Base-by-base conservation (phyloP, 176 grass and related monocot species). In the Secale cereale region DNA sequence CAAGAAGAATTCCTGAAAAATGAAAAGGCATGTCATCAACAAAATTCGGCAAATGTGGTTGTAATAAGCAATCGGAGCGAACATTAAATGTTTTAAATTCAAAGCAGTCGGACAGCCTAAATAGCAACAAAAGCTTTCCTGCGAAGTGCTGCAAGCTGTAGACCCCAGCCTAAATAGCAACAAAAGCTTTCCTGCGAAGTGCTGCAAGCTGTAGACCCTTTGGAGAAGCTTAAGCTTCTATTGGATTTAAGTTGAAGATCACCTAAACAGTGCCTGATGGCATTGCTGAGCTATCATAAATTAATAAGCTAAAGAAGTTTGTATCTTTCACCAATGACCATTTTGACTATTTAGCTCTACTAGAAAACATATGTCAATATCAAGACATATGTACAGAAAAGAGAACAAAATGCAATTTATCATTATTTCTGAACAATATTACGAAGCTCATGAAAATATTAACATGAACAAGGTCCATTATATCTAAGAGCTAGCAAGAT, bases 1-100 rank as follows among this genome's bases (percentile, higher is more conserved):
- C 85, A 98, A 90, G 81, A 98, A 85, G 83, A 98, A 98, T 81
- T 87, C 86, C 96, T 98, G 88, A 50, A 78, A 64, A 89, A 26
- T 64, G 15, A 27, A 82, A 65, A 88, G 16, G 74, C 5, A 76
- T 69, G 8, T 43, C 70, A 74, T 61, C 32, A 79, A 57, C 10
- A 6, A 73, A 37, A 50, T 46, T 25, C 10, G 13, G 32, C 31
- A 74, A 54, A 82, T 13, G 4, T 1, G 22, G 20, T 31, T 35
- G 26, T 25, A n/a, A 39, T 69, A 66, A 67, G 17, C 15, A 86
- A 48, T 60, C 22, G 83, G 8, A 67, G 9, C 30, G 36, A 67
- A 79, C 46, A 74, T 65, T 10, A 83, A 26, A 67, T 46, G 37
- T n/a, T 32, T 48, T 32, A 46, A 35, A 32, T 46, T 45, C 22